Percentiles rank a stretch among this genome's conserved stretches.
phyloP scores from a whole-genome alignment of 257 asterid species.

The Osmanthus fragrans region DNA sequence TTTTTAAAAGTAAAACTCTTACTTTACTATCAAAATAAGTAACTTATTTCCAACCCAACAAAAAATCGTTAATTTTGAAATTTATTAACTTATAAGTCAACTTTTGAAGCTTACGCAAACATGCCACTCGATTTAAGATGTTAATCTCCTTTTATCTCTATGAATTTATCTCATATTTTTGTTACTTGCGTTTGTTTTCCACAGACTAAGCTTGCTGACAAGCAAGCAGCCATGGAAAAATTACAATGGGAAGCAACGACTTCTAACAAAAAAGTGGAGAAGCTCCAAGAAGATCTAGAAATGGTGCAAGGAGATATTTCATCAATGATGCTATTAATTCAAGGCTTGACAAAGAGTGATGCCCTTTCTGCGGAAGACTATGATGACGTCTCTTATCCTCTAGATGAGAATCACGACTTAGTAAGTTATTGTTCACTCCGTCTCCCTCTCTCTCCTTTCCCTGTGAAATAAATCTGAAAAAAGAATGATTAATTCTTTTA shows the following conservation, averaged over 20 bases:
- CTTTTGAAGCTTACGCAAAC: neutral
- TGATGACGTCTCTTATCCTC: constrained; percentile 39
- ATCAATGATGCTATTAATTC: constrained; percentile 58
- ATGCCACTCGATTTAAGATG: neutral
- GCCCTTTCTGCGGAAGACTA: constrained; percentile 41
- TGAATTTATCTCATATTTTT: neutral
- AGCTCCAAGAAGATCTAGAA: constrained; percentile 72
- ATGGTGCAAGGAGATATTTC: constrained; percentile 62
- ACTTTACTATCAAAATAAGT: neutral
- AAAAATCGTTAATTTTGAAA: neutral
- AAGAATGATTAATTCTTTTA: neutral
- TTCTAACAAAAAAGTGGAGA: constrained; percentile 67
- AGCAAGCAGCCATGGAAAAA: constrained; percentile 92
- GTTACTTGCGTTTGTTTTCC: neutral
- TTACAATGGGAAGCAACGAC: constrained; percentile 84
- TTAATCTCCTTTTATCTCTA: neutral
- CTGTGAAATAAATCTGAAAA: neutral
- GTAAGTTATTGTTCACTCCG: constrained; percentile 42
- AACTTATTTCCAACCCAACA: neutral
- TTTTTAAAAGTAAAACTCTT: too few relatives aligned
- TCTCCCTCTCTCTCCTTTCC: neutral
- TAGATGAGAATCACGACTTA: constrained; percentile 40
- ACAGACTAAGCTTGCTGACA: constrained; percentile 91
- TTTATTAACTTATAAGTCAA: neutral
- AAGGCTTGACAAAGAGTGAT: constrained; percentile 59